phyloP scores from a whole-genome alignment of 2,329 filamentous ascomycete genomes.

The Colletotrichum liriopes region DNA sequence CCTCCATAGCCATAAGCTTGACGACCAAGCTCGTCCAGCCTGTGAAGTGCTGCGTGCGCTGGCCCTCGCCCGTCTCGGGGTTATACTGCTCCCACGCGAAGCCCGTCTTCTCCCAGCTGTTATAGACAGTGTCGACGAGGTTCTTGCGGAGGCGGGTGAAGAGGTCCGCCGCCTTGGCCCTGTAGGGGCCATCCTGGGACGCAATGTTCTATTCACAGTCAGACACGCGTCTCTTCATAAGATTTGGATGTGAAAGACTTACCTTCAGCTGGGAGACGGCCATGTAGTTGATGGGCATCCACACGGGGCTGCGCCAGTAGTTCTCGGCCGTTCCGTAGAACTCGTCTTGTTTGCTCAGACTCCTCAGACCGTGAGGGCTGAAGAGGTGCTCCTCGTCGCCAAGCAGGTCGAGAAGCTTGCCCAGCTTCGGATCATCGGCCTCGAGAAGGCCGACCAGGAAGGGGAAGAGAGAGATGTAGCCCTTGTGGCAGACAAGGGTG shows the following conservation, averaged over 20 bases:
- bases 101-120: slow-evolving; percentile 89
- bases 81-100: slow-evolving; percentile 99
- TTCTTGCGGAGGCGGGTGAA: slow-evolving; percentile 87
- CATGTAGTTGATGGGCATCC: slow-evolving; percentile 97
- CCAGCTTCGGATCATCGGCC: slow-evolving; percentile 81
- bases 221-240: background rate
- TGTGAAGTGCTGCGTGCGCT: slow-evolving; percentile 97
- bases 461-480: slow-evolving; percentile 94
- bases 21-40: slow-evolving; percentile 99
- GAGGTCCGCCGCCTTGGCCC: slow-evolving; percentile 77
- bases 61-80: slow-evolving; percentile 91
- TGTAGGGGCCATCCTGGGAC: slow-evolving; percentile 76
- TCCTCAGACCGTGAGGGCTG: slow-evolving; percentile 89
- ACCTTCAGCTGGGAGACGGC: slow-evolving; percentile 84
- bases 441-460: slow-evolving; percentile 88
- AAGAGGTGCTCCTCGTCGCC: slow-evolving; percentile 89
- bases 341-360: slow-evolving; percentile 85
- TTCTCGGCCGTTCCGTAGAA: slow-evolving; percentile 94
- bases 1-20: slow-evolving; percentile 96
- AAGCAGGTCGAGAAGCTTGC: slow-evolving; percentile 83
- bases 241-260: slow-evolving; percentile 56
- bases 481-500: slow-evolving; percentile 92
- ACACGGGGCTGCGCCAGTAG: slow-evolving; percentile 95
- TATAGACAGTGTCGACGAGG: slow-evolving; percentile 89
- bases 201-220: slow-evolving; percentile 71